phyloP scores from a whole-genome alignment of 345 rosid species.

The Crucihimalaya himalaica region DNA sequence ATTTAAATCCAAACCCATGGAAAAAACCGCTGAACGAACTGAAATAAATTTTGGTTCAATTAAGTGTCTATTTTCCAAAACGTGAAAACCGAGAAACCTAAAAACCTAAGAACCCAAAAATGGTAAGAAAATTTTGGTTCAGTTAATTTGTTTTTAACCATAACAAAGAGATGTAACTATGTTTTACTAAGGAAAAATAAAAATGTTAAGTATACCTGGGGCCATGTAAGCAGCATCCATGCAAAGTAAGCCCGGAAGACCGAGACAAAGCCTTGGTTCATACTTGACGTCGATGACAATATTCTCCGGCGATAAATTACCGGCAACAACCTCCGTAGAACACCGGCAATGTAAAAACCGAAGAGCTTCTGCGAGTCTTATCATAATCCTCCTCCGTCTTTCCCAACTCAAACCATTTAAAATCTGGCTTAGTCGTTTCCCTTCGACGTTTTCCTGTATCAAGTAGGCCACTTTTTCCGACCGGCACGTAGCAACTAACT shows the following conservation, averaged over 20 bases:
- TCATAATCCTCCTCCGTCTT: constrained; percentile 54
- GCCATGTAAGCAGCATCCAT: constrained; percentile 49
- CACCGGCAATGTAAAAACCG: constrained; percentile 56
- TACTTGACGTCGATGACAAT: constrained; percentile 54
- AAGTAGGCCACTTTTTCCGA: constrained; percentile 55
- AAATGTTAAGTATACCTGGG: constrained; percentile 54
- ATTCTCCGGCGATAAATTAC: constrained; percentile 60
- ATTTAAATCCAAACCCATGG: background rate
- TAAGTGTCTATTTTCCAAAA: background rate
- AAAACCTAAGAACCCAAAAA: too few species aligned
- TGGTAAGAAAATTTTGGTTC: too few species aligned
- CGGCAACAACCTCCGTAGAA: constrained; percentile 39
- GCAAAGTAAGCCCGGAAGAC: constrained; percentile 42
- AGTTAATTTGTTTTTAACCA: too few species aligned
- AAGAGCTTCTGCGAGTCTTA: constrained; percentile 65
- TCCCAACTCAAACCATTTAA: constrained; percentile 62
- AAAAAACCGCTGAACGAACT: background rate
- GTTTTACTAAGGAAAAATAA: background rate
- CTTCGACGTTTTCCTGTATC: constrained; percentile 59
- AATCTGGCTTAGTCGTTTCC: constrained; percentile 51
- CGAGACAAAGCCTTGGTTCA: constrained; percentile 53
- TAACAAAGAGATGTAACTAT: background rate
- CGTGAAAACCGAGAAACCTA: background rate
- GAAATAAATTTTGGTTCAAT: background rate
- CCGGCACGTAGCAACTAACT: constrained; percentile 52